Evolutionary conservation across 2,329 filamentous ascomycete species (phyloP), one percentile per base, ranked within the genome.

Genomic region (Aspergillus brasiliensis): DNA sequence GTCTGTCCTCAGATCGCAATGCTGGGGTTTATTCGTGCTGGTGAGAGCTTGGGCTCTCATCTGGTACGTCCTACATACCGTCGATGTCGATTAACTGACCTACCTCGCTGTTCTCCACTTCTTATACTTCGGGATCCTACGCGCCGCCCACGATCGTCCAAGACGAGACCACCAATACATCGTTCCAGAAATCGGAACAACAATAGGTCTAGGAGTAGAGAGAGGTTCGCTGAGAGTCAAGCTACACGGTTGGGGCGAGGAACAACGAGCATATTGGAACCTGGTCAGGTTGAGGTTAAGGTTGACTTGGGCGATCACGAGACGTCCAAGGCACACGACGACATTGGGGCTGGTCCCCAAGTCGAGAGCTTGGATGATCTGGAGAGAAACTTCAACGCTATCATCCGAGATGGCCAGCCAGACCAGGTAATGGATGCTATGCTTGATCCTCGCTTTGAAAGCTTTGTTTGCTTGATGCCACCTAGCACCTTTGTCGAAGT

Each of bases 401-500:
- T 73, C 23, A 58, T 80, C 52, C 62, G 71, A 58, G 68, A 75
- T 58, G 72, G 69, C 25, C 75, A 80, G 56, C 78, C 78, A 2
- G 74, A 79, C 47, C 75, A 73, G 55, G 69, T 80, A 21, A 72
- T 80, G 63, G 61, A 72, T 42, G 72, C 71, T 6, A 61, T 80
- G 59, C 64, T 66, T 10, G 67, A 76, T 48, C 70, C 71, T 54
- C 66, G 66, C 46, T 75, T 71, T 62, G 63, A 63, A 17, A 55
- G 64, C 10, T 52, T 73, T 19, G 64, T 77, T 51, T 66, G 70
- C 56, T 68, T 65, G 5, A 71, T 92, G 21, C 81, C 88, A 0
- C 72, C 80, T 1, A 77, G 82, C 1, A 82, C 82, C 0, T 87
- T 92, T 68, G 85, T 86, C 1, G 86, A 89, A 63, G 82, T 90